Evolutionary conservation across 176 grass and related monocot species (phyloP).

Genomic region (Ananas comosus): DNA sequence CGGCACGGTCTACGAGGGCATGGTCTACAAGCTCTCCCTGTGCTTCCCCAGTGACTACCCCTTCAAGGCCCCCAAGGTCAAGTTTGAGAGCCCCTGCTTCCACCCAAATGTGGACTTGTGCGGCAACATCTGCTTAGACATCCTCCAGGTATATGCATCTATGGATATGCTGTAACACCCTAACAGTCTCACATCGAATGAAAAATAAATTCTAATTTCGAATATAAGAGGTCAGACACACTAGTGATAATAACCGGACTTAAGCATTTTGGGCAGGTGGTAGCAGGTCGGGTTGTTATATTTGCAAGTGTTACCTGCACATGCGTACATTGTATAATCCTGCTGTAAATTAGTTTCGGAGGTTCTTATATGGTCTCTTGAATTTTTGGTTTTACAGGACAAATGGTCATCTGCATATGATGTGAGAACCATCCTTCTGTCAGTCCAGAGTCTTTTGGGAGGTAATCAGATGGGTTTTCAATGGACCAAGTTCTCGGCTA

Average conservation of each 20-base stretch:
- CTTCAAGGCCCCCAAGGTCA: slow-evolving; percentile 89
- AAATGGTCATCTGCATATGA: slow-evolving; percentile 96
- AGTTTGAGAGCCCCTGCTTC: slow-evolving; percentile 78
- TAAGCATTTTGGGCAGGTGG: no score
- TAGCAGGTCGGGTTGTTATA: no score
- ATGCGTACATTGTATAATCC: not conserved
- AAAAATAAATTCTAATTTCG: no score
- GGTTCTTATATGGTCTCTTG: no score
- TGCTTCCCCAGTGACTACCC: slow-evolving; percentile 72
- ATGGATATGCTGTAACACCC: no score
- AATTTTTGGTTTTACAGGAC: slow-evolving; percentile 37
- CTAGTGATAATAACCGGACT: no score
- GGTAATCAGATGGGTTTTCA: slow-evolving; percentile 23
- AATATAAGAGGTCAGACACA: not conserved
- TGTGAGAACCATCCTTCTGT: slow-evolving; percentile 89
- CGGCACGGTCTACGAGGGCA: slow-evolving; percentile 60
- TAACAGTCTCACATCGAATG: no score
- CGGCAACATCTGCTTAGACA: slow-evolving; percentile 95
- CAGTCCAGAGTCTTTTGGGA: slow-evolving; percentile 86
- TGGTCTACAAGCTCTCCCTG: slow-evolving; percentile 65
- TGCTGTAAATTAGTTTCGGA: not conserved
- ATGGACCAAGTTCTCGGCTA: no score
- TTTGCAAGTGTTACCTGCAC: not conserved
- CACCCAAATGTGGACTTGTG: slow-evolving; percentile 79
- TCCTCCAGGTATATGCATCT: slow-evolving; percentile 45